These are phyloP conservation scores for Paramarasmius palmivorus DNA, from an alignment of 1,284 basidiomycete species.

Conservation along the genomic window DNA sequence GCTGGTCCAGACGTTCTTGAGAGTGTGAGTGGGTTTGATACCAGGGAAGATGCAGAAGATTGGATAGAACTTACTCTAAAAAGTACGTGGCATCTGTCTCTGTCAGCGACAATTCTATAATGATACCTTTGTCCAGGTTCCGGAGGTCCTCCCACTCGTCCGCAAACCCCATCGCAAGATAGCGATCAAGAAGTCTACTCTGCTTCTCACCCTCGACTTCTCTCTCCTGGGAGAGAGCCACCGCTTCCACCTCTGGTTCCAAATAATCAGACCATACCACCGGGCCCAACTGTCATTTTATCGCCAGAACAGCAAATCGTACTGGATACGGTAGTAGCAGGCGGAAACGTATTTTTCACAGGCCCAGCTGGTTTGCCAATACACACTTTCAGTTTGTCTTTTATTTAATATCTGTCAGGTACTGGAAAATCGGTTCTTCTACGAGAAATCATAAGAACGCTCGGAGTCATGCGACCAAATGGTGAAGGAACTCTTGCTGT, in stretches of 20 bases:
- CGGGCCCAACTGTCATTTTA: constrained; percentile 21
- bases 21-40: neutral
- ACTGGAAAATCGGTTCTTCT: constrained; percentile 93
- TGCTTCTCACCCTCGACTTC: too few relatives aligned
- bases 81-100: neutral
- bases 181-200: too few relatives aligned
- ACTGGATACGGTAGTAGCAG: constrained; percentile 30
- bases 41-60: constrained; percentile 4
- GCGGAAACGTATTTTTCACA: constrained; percentile 70
- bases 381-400: neutral
- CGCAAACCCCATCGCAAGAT: neutral
- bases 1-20: neutral
- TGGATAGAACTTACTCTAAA: constrained; percentile 3
- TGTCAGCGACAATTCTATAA: too few relatives aligned
- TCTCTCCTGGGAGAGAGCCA: too few relatives aligned
- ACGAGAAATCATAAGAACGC: constrained; percentile 76
- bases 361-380: constrained; percentile 68
- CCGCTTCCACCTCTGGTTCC: constrained; percentile 18
- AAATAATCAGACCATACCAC: neutral
- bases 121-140: neutral
- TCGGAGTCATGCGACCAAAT: constrained; percentile 49
- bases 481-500: constrained; percentile 84
- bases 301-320: constrained; percentile 38
- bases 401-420: constrained; percentile 42
- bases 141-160: constrained; percentile 2